Conservation (phyloP, 768 basidiomycete genomes). For the Megacollybia marginata region DNA sequence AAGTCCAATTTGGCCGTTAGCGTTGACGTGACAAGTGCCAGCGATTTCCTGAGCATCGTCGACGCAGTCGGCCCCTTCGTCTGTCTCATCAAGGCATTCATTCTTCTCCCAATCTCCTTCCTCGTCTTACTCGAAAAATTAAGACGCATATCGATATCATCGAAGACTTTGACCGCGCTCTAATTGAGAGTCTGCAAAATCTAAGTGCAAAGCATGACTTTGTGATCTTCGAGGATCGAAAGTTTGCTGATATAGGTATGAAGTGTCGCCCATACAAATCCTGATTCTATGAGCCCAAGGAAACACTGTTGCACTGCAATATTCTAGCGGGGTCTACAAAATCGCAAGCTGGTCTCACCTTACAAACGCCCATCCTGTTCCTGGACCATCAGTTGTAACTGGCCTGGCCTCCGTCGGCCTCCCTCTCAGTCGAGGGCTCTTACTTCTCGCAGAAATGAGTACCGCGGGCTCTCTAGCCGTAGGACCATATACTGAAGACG, state of each 20-base stretch:
- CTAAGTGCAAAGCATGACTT: conserved; percentile 84
- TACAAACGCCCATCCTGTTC: conserved; percentile 94
- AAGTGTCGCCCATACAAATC: neutral
- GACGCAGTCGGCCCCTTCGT: conserved; percentile 84
- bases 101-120: conserved; percentile 11
- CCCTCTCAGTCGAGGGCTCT: conserved; percentile 77
- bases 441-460: conserved; percentile 96
- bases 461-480: conserved; percentile 79
- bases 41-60: conserved; percentile 78
- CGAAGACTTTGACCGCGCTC: conserved; percentile 74
- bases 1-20: conserved; percentile 90
- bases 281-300: conserved; percentile 41
- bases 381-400: conserved; percentile 91
- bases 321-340: conserved; percentile 86
- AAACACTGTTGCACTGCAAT: conserved; percentile 93
- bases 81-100: conserved; percentile 86
- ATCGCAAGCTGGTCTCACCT: conserved; percentile 96
- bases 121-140: conserved; percentile 17
- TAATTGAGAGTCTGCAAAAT: conserved; percentile 62
- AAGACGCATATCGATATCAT: conserved; percentile 98
- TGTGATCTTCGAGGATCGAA: conserved; percentile 95
- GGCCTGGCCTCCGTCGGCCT: conserved; percentile 84
- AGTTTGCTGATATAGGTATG: conserved; percentile 97
- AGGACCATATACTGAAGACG: conserved; percentile 75
- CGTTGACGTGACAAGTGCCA: conserved; percentile 82